These are phyloP conservation scores for Pythium coloratum DNA, from an alignment of 352 stramenopile species.

Conservation along the genomic window DNA sequence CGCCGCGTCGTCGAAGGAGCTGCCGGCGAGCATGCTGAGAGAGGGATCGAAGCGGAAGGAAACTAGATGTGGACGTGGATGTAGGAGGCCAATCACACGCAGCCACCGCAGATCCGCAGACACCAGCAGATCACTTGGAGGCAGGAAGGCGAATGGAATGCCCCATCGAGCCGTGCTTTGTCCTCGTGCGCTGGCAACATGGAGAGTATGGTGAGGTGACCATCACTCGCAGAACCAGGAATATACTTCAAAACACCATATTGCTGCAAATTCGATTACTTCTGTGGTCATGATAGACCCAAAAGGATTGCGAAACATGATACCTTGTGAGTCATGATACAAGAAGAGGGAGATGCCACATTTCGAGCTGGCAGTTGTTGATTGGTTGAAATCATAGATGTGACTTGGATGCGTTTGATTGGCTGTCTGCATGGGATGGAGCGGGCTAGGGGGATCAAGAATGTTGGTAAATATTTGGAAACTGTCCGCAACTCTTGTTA, in stretches of 20 bases:
- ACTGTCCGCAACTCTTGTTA: background rate
- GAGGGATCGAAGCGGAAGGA: background rate
- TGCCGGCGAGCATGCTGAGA: constrained; percentile 2
- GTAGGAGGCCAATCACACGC: constrained; percentile 22
- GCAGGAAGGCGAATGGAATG: constrained; percentile 11
- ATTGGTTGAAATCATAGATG: constrained; percentile 43
- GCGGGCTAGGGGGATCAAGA: constrained; percentile 16
- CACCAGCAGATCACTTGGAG: constrained; percentile 2
- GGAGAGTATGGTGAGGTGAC: background rate
- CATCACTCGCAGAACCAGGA: background rate
- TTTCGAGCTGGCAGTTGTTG: constrained; percentile 50
- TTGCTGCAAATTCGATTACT: background rate
- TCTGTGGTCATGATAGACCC: background rate
- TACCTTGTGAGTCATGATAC: constrained; percentile 3
- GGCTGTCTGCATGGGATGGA: constrained; percentile 7
- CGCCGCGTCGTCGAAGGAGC: constrained; percentile 15
- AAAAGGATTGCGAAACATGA: constrained; percentile 10
- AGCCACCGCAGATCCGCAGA: constrained; percentile 8
- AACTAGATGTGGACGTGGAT: background rate
- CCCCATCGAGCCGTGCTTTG: background rate
- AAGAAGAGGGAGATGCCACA: background rate
- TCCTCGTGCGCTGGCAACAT: constrained; percentile 3
- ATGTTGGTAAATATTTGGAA: background rate
- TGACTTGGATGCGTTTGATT: constrained; percentile 33
- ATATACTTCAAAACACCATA: background rate